Conservation (phyloP, 345 rosid genomes). For the Anacardium occidentale region DNA sequence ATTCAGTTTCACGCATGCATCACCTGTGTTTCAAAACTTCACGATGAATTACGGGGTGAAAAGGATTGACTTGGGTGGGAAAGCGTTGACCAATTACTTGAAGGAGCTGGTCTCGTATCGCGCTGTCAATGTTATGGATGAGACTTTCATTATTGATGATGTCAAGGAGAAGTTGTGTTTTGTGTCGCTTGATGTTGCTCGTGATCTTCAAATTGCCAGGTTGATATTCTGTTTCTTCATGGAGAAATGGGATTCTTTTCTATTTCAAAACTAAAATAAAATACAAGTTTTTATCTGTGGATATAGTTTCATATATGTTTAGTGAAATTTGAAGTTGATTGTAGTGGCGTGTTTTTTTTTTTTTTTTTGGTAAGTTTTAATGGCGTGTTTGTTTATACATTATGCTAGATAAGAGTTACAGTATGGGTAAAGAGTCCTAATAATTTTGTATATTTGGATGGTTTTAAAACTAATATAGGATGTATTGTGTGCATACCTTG, state of each 20-base stretch:
- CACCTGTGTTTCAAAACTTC: slow-evolving; percentile 74
- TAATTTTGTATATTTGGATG: not conserved
- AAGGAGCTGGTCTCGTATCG: slow-evolving; percentile 87
- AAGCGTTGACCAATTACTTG: slow-evolving; percentile 86
- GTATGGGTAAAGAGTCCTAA: not conserved
- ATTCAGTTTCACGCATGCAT: slow-evolving; percentile 83
- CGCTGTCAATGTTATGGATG: slow-evolving; percentile 76
- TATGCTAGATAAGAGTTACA: no score
- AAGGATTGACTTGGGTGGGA: slow-evolving; percentile 88
- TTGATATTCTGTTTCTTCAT: not conserved
- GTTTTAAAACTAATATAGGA: not conserved
- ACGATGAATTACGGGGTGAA: slow-evolving; percentile 67
- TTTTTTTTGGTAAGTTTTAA: no score
- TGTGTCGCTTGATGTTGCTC: slow-evolving; percentile 73
- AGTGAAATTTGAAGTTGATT: not conserved
- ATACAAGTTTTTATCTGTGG: no score
- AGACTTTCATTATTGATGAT: slow-evolving; percentile 81
- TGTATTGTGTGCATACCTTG: not conserved
- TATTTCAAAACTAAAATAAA: not conserved
- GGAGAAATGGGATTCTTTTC: no score
- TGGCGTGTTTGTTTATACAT: not conserved
- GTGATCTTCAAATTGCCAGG: slow-evolving; percentile 70
- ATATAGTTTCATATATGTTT: not conserved
- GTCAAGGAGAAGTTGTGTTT: slow-evolving; percentile 93
- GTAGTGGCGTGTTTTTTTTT: not conserved